These are phyloP conservation scores for Vachellia collinsii DNA, from an alignment of 306 rosid species.

Conservation along the genomic window DNA sequence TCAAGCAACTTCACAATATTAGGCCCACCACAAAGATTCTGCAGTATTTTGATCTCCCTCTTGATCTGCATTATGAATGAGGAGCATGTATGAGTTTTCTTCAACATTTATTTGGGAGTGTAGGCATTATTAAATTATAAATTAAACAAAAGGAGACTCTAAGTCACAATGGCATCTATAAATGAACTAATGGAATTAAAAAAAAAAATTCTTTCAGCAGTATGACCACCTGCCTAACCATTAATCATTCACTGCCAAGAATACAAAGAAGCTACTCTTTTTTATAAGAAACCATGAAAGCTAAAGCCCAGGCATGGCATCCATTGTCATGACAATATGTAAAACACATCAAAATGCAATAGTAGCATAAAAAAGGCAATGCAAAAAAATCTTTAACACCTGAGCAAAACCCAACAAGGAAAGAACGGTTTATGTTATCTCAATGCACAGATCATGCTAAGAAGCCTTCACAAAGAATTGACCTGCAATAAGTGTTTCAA, in stretches of 20 bases:
- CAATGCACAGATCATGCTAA: not conserved
- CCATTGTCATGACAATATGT: slow-evolving; percentile 2
- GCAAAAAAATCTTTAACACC: not conserved
- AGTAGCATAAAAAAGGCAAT: not conserved
- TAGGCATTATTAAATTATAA: not conserved
- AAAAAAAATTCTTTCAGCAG: slow-evolving; percentile 1
- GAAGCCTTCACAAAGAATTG: not conserved
- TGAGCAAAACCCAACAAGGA: not conserved
- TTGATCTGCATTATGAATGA: slow-evolving; percentile 64
- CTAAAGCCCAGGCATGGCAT: slow-evolving; percentile 13
- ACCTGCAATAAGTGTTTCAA: not conserved
- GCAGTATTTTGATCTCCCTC: slow-evolving; percentile 91
- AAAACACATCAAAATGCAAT: not conserved
- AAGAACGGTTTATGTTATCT: not conserved
- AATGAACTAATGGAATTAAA: slow-evolving; percentile 29
- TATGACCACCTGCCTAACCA: slow-evolving; percentile 13
- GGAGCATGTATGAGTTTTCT: slow-evolving; percentile 14
- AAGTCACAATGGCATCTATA: not conserved
- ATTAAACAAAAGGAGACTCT: not conserved
- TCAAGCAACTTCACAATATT: slow-evolving; percentile 88
- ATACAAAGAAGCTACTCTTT: not conserved
- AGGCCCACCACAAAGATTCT: slow-evolving; percentile 93
- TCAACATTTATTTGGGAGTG: not conserved
- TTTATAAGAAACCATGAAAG: slow-evolving; percentile 2
- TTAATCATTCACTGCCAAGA: slow-evolving; percentile 3